These are phyloP conservation scores for Fusarium robinianum DNA, from an alignment of 2,329 filamentous ascomycete species.

Conservation along the genomic window DNA sequence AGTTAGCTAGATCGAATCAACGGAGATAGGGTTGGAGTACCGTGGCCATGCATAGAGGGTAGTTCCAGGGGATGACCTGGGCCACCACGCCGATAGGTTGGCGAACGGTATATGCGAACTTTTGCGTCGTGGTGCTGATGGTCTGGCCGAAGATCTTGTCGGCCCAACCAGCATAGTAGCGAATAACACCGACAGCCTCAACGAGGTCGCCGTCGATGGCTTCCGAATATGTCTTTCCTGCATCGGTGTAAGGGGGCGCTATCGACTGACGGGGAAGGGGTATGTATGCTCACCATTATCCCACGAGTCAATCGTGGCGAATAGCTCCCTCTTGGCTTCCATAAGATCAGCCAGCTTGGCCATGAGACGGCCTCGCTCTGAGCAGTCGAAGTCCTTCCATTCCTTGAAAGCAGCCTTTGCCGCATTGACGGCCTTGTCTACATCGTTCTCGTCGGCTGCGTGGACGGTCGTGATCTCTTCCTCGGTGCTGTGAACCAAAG, in stretches of 20 bases:
- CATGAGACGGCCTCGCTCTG: constrained; percentile 71
- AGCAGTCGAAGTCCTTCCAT: constrained; percentile 70
- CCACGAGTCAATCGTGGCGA: constrained; percentile 67
- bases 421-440: constrained; percentile 70
- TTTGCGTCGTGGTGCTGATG: constrained; percentile 71
- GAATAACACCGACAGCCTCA: constrained; percentile 54
- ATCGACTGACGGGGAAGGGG: not conserved
- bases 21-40: not conserved
- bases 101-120: constrained; percentile 76
- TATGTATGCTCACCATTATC: constrained; percentile 60
- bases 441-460: constrained; percentile 67
- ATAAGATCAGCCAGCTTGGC: constrained; percentile 71
- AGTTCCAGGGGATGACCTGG: constrained; percentile 77
- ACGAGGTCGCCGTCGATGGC: constrained; percentile 67
- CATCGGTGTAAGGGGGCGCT: not conserved
- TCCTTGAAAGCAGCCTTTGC: constrained; percentile 71
- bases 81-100: constrained; percentile 80
- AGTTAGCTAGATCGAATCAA: not conserved
- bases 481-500: constrained; percentile 51
- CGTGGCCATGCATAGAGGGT: constrained; percentile 74
- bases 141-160: constrained; percentile 80
- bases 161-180: constrained; percentile 79
- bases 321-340: constrained; percentile 60
- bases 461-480: constrained; percentile 72
- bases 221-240: constrained; percentile 69